Evolutionary conservation across 2,329 filamentous ascomycete genomes (phyloP).

Genomic region (Zarea fungicola): DNA sequence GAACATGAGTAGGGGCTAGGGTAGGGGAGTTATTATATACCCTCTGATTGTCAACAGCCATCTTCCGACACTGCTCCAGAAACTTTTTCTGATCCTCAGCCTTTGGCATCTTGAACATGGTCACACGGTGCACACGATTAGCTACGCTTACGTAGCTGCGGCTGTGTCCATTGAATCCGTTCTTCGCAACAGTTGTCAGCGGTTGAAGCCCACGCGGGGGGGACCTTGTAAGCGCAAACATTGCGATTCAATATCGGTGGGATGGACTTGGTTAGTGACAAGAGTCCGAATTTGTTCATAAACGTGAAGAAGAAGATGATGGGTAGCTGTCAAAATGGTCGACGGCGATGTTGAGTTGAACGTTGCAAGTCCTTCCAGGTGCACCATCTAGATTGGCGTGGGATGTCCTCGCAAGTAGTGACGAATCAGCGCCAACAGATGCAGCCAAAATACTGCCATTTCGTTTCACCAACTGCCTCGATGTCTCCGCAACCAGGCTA

Average conservation of each 20-base stretch:
- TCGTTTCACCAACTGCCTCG: not conserved
- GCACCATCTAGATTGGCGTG: too few species aligned
- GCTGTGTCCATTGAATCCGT: not conserved
- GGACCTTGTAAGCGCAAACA: not conserved
- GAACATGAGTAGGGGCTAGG: not conserved
- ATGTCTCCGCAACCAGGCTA: not conserved
- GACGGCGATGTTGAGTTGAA: not conserved
- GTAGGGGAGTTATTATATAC: conserved; percentile 24
- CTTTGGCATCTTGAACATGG: conserved; percentile 49
- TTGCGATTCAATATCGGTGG: not conserved
- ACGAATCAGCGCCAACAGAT: too few species aligned
- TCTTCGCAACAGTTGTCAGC: not conserved
- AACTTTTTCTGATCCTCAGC: conserved; percentile 38
- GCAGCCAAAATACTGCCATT: not conserved
- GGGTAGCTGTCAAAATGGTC: not conserved
- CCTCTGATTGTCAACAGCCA: conserved; percentile 37
- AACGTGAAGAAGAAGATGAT: not conserved
- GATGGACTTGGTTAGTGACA: not conserved
- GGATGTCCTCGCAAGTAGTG: too few species aligned
- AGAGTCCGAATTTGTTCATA: not conserved
- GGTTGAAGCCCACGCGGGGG: not conserved
- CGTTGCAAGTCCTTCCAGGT: not conserved
- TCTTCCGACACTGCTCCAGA: conserved; percentile 38
- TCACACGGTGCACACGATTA: conserved; percentile 42
- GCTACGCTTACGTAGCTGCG: conserved; percentile 19